Percentiles rank a stretch among this genome's conserved stretches.
Evolutionary conservation across 2,329 filamentous ascomycete genomes (phyloP).

Genomic region (Aspergillus sergii): DNA sequence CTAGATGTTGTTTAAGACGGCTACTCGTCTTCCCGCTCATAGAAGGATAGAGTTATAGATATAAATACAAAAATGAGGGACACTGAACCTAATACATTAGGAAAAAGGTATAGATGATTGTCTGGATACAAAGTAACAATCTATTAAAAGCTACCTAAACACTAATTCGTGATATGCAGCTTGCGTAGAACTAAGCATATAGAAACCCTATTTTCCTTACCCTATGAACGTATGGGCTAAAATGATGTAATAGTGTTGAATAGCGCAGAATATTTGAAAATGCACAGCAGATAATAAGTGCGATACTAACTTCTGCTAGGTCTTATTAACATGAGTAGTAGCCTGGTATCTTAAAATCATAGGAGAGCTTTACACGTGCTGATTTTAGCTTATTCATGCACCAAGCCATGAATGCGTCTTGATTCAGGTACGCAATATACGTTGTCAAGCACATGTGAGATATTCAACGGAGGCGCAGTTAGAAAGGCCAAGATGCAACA

Average conservation of each 20-base stretch:
- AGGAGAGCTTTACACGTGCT: background rate
- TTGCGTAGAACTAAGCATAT: background rate
- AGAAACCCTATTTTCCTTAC: background rate
- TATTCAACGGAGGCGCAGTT: background rate
- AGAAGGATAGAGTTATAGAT: too few species aligned
- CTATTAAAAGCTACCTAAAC: background rate
- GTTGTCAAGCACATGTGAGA: background rate
- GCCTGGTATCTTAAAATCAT: background rate
- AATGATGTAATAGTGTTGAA: background rate
- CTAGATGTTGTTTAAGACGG: too few species aligned
- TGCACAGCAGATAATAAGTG: background rate
- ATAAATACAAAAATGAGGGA: too few species aligned
- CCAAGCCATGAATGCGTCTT: background rate
- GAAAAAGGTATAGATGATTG: background rate
- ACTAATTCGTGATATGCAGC: background rate
- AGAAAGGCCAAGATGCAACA: background rate
- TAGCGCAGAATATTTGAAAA: background rate
- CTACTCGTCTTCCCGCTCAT: too few species aligned
- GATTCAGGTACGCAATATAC: background rate
- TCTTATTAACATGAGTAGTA: background rate
- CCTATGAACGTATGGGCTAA: background rate
- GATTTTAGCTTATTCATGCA: background rate
- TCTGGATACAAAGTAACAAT: background rate
- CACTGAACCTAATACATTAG: too few species aligned
- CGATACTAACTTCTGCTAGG: background rate